phyloP scores from a whole-genome alignment of 148 eudicot species.

The Drosera capensis region DNA sequence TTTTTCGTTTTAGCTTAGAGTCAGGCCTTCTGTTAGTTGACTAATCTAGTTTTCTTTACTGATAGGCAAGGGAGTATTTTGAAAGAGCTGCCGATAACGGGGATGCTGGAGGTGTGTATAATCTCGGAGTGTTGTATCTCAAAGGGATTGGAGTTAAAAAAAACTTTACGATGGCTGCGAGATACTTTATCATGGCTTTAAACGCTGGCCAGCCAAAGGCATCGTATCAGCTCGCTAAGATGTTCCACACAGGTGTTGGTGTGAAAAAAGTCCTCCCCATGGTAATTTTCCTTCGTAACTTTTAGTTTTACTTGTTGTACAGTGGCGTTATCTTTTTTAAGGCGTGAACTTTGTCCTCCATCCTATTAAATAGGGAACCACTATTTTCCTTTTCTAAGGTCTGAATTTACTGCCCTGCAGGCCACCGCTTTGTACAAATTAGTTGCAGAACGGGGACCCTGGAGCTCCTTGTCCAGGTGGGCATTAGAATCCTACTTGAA shows the following conservation, averaged over 20 bases:
- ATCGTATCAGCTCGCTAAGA: slow-evolving; percentile 88
- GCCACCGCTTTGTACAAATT: slow-evolving; percentile 81
- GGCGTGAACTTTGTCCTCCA: not conserved
- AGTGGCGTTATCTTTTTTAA: no score
- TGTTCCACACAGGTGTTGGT: slow-evolving; percentile 94
- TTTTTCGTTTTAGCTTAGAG: not conserved
- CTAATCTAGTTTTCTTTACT: slow-evolving; percentile 5
- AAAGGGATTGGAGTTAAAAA: slow-evolving; percentile 81
- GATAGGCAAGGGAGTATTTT: slow-evolving; percentile 82
- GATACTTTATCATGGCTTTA: slow-evolving; percentile 50
- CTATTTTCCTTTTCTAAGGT: slow-evolving; percentile 6
- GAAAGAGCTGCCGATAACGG: slow-evolving; percentile 78
- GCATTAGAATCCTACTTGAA: slow-evolving; percentile 84
- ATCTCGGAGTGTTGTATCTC: slow-evolving; percentile 86
- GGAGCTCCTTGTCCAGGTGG: slow-evolving; percentile 97
- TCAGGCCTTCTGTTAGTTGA: not conserved
- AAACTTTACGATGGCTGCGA: slow-evolving; percentile 67
- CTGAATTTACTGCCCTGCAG: slow-evolving; percentile 18
- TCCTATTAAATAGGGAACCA: not conserved
- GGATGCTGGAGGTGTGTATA: slow-evolving; percentile 82
- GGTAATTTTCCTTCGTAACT: no score
- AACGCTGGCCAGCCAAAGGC: slow-evolving; percentile 88
- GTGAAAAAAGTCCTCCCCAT: slow-evolving; percentile 58
- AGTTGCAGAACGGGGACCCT: slow-evolving; percentile 98
- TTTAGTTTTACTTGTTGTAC: no score